Percentiles rank a stretch among this genome's conserved stretches.
phyloP scores from a whole-genome alignment of 2,329 filamentous ascomycete genomes.

The Colletotrichum costaricense region DNA sequence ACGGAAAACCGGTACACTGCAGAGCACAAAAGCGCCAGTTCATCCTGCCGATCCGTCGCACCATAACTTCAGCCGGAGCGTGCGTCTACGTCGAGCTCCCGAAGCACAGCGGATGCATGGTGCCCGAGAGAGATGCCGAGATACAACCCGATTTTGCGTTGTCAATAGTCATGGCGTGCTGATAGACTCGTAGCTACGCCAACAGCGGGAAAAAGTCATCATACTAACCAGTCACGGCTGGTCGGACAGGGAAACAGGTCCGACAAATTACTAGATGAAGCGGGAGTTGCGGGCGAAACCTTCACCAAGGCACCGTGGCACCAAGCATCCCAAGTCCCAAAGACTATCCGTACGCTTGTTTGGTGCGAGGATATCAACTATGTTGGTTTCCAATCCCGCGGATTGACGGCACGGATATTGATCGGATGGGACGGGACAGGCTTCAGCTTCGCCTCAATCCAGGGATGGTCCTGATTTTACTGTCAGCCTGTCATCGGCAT shows the following conservation, averaged over 20 bases:
- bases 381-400: constrained; percentile 3
- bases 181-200: neutral
- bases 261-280: neutral
- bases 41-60: constrained; percentile 1
- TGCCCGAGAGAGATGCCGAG: neutral
- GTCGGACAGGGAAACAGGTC: neutral
- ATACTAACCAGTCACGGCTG: neutral
- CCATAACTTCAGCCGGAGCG: neutral
- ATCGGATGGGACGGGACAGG: constrained; percentile 18
- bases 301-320: neutral
- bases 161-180: neutral
- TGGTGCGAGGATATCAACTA: neutral
- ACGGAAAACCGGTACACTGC: neutral
- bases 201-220: neutral
- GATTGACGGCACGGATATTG: neutral
- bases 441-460: constrained; percentile 26
- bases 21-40: neutral
- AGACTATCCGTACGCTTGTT: neutral
- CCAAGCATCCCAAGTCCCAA: neutral
- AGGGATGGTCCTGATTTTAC: constrained; percentile 25
- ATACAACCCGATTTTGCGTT: neutral
- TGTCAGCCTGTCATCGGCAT: constrained; percentile 8
- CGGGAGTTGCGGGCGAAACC: neutral
- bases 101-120: neutral
- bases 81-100: neutral